phyloP scores from a whole-genome alignment of 129 eudicot genomes.

The Daucus carota region DNA sequence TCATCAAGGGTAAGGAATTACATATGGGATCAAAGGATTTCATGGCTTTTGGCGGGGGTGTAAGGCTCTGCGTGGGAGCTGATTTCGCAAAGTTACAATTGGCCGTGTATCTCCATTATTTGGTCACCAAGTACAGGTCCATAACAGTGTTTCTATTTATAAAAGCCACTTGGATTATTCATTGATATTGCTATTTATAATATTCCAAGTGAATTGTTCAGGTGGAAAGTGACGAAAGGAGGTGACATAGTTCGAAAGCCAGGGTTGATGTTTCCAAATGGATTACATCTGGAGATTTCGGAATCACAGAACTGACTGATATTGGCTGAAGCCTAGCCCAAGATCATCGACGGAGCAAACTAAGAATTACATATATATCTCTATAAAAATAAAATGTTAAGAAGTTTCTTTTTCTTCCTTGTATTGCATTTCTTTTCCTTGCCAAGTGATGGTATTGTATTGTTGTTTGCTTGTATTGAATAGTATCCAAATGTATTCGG shows the following conservation, averaged over 20 bases:
- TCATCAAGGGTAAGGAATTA: constrained; percentile 6
- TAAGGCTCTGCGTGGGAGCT: constrained; percentile 14
- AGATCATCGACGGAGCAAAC: not conserved
- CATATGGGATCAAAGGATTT: constrained; percentile 8
- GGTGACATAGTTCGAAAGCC: constrained; percentile 4
- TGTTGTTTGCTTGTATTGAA: not conserved
- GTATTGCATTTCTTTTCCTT: no score
- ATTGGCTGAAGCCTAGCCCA: not conserved
- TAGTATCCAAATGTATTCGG: not conserved
- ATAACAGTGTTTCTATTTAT: not conserved
- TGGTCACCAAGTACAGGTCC: constrained; percentile 4
- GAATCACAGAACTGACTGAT: not conserved
- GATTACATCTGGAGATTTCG: constrained; percentile 2
- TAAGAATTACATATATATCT: not conserved
- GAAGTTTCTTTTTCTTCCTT: no score
- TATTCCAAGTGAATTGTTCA: not conserved
- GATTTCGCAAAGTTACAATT: constrained; percentile 7
- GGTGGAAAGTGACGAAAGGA: constrained; percentile 10
- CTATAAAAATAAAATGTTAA: not conserved
- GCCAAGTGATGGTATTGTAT: not conserved
- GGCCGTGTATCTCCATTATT: not conserved
- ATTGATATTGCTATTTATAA: no score
- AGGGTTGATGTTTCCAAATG: constrained; percentile 5
- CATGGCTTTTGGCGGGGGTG: constrained; percentile 12
- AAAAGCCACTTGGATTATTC: no score